These are phyloP conservation scores for Fraxinus paxiana DNA, from an alignment of 305 asterid species.

Conservation along the genomic window DNA sequence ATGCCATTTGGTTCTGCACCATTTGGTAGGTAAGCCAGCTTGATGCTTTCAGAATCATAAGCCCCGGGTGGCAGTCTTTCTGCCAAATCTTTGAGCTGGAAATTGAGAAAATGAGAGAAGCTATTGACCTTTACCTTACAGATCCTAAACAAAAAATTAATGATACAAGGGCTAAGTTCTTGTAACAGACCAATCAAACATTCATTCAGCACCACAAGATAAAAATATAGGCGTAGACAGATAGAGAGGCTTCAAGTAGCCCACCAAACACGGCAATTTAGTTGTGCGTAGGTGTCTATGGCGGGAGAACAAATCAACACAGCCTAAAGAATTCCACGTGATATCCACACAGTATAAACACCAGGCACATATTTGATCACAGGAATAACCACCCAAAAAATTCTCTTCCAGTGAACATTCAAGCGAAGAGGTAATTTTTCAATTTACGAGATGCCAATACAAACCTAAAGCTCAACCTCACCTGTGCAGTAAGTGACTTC, in stretches of 20 bases:
- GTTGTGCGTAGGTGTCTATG: neutral
- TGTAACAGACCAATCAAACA: neutral
- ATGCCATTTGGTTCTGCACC: conserved; percentile 60
- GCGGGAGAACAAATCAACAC: neutral
- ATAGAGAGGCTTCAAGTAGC: neutral
- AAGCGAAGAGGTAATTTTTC: neutral
- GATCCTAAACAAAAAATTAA: neutral
- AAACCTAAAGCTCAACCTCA: conserved; percentile 20
- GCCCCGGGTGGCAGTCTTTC: conserved; percentile 88
- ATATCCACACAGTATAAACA: neutral
- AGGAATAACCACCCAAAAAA: neutral
- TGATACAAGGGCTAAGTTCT: neutral
- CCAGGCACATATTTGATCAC: neutral
- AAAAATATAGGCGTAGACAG: neutral
- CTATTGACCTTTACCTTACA: neutral
- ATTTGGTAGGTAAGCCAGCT: conserved; percentile 57
- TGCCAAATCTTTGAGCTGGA: conserved; percentile 94
- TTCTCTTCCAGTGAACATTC: neutral
- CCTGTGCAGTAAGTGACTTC: conserved; percentile 89
- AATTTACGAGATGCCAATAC: conserved; percentile 12
- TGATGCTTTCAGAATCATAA: conserved; percentile 68
- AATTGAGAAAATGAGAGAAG: conserved; percentile 16
- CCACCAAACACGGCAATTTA: neutral
- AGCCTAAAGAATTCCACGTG: neutral
- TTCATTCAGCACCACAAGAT: neutral